These are phyloP conservation scores for Curvularia verruculosa DNA, from an alignment of 2,329 filamentous ascomycete genomes.

Conservation along the genomic window DNA sequence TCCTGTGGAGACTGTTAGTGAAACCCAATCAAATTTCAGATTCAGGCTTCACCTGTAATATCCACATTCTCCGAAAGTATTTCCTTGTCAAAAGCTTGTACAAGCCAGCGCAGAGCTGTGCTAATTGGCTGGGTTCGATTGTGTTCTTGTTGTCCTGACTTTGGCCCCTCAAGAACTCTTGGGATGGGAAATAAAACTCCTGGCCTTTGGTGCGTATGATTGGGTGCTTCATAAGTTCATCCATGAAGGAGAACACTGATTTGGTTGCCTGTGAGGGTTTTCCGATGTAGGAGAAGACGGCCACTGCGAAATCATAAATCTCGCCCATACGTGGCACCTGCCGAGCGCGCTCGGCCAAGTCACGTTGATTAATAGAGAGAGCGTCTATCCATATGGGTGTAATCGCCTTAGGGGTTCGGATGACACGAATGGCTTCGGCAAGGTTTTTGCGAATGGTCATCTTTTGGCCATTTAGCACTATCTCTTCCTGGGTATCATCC, in stretches of 20 bases:
- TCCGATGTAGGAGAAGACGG: not conserved
- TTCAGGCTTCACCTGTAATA: not conserved
- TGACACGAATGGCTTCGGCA: not conserved
- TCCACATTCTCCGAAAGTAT: not conserved
- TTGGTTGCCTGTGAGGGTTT: not conserved
- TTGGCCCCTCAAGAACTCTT: not conserved
- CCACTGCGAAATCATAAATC: not conserved
- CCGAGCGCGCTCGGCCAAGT: not conserved
- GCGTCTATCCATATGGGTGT: conserved; percentile 4
- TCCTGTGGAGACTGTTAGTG: not conserved
- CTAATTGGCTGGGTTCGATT: not conserved
- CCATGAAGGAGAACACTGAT: not conserved
- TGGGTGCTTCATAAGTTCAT: not conserved
- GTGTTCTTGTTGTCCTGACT: not conserved
- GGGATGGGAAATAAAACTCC: not conserved
- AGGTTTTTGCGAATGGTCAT: not conserved
- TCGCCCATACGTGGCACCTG: conserved; percentile 1
- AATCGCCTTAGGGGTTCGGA: not conserved
- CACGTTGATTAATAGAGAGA: conserved; percentile 1
- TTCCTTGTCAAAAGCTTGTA: not conserved
- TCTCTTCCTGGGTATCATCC: not conserved
- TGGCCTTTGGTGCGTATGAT: not conserved
- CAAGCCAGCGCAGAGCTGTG: not conserved
- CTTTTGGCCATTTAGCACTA: not conserved
- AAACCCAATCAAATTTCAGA: not conserved